Conservation (phyloP, 2,329 filamentous ascomycete genomes). For the Clonostachys solani region DNA sequence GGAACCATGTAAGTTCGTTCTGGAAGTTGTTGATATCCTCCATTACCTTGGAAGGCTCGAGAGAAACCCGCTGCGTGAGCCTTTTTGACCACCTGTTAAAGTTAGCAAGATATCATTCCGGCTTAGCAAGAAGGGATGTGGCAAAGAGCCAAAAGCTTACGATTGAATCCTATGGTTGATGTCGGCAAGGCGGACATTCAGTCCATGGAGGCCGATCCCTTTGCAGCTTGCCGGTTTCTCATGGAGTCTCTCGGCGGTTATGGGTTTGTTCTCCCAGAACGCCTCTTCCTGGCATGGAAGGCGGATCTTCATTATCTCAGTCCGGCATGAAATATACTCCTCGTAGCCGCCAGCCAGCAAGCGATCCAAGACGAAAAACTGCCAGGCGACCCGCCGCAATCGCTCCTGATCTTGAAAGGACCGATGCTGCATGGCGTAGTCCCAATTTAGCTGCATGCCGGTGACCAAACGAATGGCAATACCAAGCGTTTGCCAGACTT, state of each 20-base stretch:
- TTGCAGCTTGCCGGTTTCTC: conserved; percentile 16
- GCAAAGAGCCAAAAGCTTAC: conserved; percentile 12
- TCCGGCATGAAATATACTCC: conserved; percentile 28
- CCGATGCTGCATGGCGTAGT: conserved; percentile 17
- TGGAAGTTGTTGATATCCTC: conserved; percentile 28
- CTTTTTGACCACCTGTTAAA: conserved; percentile 15
- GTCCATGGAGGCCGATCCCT: conserved; percentile 22
- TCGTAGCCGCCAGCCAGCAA: conserved; percentile 32
- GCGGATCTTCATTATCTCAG: conserved; percentile 30
- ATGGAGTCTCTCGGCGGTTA: conserved; percentile 21
- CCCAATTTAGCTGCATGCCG: conserved; percentile 33
- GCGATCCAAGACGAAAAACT: conserved; percentile 30
- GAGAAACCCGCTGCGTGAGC: conserved; percentile 8
- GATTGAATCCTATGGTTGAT: conserved; percentile 28
- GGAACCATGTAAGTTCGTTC: conserved; percentile 26
- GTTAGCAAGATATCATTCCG: neutral
- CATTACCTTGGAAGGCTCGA: conserved; percentile 31
- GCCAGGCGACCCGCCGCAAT: conserved; percentile 29
- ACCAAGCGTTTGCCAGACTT: conserved; percentile 33
- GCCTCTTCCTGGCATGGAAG: conserved; percentile 26
- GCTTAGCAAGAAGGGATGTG: neutral
- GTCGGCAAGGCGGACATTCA: conserved; percentile 26
- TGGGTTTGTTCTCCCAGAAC: conserved; percentile 21
- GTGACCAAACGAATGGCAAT: conserved; percentile 28
- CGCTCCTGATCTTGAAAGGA: conserved; percentile 28